Evolutionary conservation across 1,139 yeast genomes (phyloP).

Genomic region (Arxiozyma heterogenica): DNA sequence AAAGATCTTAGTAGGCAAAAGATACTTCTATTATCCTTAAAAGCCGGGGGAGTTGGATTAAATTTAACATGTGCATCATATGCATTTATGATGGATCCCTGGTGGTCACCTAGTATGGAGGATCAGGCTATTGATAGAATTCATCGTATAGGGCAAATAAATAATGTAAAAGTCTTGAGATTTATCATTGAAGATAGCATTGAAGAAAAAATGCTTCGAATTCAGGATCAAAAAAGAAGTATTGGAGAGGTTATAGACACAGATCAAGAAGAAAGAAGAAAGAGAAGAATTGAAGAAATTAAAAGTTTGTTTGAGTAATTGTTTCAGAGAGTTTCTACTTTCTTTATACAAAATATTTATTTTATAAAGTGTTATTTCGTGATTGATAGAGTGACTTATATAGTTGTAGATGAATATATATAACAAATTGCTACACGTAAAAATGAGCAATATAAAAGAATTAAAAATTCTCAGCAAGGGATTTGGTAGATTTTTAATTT

Average conservation of each 20-base stretch:
- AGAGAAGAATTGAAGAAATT: constrained; percentile 72
- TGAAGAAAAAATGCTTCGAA: constrained; percentile 82
- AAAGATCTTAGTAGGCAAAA: constrained; percentile 36
- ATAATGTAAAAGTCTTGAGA: constrained; percentile 63
- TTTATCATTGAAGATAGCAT: constrained; percentile 77
- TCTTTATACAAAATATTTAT: background rate
- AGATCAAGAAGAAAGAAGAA: constrained; percentile 66
- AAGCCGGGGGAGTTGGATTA: constrained; percentile 94
- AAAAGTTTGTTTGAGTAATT: constrained; percentile 54
- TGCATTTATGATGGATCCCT: constrained; percentile 93
- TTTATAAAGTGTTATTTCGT: background rate
- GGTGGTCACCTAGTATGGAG: constrained; percentile 96
- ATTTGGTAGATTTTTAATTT: background rate
- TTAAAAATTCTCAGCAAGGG: background rate
- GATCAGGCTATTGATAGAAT: constrained; percentile 93
- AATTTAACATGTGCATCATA: constrained; percentile 78
- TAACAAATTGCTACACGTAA: background rate
- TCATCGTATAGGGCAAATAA: constrained; percentile 81
- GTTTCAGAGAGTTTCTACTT: background rate
- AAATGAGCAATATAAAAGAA: background rate
- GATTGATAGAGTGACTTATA: too few species aligned
- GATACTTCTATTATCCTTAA: constrained; percentile 63
- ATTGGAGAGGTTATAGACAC: constrained; percentile 80
- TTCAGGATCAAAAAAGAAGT: constrained; percentile 79
- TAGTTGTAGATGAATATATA: background rate